Base-by-base conservation (phyloP, 176 grass and related monocot genomes). In the Bolboschoenus planiculmis region DNA sequence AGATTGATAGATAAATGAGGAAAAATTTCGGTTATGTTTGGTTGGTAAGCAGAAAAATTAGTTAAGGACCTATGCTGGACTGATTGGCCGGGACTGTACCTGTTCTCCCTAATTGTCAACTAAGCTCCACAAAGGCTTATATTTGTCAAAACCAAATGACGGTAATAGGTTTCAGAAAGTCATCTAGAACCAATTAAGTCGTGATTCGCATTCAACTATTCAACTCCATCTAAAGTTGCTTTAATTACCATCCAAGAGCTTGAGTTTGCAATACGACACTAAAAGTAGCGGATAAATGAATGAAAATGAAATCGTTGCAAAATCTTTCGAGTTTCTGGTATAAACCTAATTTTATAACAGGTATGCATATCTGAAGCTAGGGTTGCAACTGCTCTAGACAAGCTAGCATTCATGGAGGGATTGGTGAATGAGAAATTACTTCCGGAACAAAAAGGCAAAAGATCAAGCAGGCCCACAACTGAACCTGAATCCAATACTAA, bases 391-490 rank as follows among this genome's bases (percentile, higher is more conserved):
- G 87, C 92, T 0, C 75, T 99, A 29, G 87, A 99, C 53, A 99
- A 95, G 77, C 78, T 99, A 66, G 90, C 90, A 4, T 84, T 90
- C 16, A 93, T 99, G 92, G 96, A 99, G 86, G 67, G 86, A 11
- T 80, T 99, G 30, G 92, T 98, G 58, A 95, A 88, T 21, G 90
- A 91, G 11, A 92, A 86, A 51, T 16, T 91, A 24, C 73, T 93
- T 62, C 84, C 78, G 1, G 89, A 90, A 40, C 87, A 81, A 51
- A 83, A 83, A 4, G 87, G 85, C 30, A 91, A 83, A 51, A 78
- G 67, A 21, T 84, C 92, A 53, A 88, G 54, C 0, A 78, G 83
- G 6, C 78, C 87, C 48, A 90, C 73, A 43, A 80, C 13, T 46
- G 79, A 82, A 65, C 11, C 79, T 4, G 87, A 93, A n/a, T n/a